Percentiles rank a stretch among this genome's conserved stretches.
phyloP scores from a whole-genome alignment of 2,329 filamentous ascomycete genomes.

The Fusarium nodosum region DNA sequence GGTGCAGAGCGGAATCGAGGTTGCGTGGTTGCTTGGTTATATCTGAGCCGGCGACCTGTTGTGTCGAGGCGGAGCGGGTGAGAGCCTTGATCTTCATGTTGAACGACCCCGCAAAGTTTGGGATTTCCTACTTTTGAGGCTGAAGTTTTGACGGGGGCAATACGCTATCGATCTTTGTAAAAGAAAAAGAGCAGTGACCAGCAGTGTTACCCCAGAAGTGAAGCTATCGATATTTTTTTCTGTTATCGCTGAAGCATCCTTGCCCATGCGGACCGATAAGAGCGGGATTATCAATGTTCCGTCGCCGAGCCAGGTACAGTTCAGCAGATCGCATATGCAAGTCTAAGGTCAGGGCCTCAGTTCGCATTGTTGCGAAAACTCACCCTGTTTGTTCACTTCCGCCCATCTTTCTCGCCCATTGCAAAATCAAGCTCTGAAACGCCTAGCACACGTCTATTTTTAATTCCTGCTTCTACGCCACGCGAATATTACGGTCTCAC shows the following conservation, averaged over 20 bases:
- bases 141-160: slow-evolving; percentile 42
- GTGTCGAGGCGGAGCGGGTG: slow-evolving; percentile 72
- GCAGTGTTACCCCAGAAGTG: background rate
- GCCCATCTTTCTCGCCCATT: slow-evolving; percentile 4
- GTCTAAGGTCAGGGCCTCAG: slow-evolving; percentile 34
- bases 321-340: slow-evolving; percentile 44
- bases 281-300: slow-evolving; percentile 52
- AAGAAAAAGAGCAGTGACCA: background rate
- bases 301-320: slow-evolving; percentile 22
- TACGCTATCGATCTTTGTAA: background rate
- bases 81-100: slow-evolving; percentile 75
- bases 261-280: slow-evolving; percentile 49
- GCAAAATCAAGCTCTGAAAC: background rate
- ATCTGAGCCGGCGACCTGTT: slow-evolving; percentile 76
- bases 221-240: slow-evolving; percentile 48
- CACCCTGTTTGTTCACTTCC: slow-evolving; percentile 27
- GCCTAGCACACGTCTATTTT: background rate
- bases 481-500: slow-evolving; percentile 15
- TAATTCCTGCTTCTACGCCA: background rate
- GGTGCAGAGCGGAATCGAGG: slow-evolving; percentile 87
- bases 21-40: slow-evolving; percentile 76
- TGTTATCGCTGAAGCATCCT: slow-evolving; percentile 47
- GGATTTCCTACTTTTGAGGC: slow-evolving; percentile 29
- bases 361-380: slow-evolving; percentile 45
- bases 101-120: slow-evolving; percentile 6